A percentile compares a stretch with the other conserved stretches of the same genome.
Evolutionary conservation across 1,139 yeast species (phyloP).

Genomic region (Lodderomyces oxycetoniae): DNA sequence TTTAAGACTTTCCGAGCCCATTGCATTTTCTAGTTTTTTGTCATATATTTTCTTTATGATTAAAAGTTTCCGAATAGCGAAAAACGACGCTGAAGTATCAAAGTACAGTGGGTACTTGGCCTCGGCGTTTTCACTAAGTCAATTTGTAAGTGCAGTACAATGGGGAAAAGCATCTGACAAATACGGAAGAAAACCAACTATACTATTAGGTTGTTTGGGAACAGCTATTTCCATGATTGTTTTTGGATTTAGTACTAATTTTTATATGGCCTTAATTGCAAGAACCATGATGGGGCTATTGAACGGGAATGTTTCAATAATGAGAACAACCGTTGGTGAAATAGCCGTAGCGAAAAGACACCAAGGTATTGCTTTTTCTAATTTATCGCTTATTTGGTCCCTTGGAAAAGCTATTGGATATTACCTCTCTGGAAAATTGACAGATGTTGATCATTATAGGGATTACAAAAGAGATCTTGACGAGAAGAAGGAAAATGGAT

Average conservation of each 20-base stretch:
- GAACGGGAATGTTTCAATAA: slow-evolving; percentile 59
- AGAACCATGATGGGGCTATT: slow-evolving; percentile 51
- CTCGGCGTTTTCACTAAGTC: slow-evolving; percentile 51
- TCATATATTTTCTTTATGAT: slow-evolving; percentile 66
- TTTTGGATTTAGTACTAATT: slow-evolving; percentile 51
- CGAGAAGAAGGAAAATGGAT: background rate
- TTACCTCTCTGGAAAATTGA: slow-evolving; percentile 7
- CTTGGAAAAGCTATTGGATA: slow-evolving; percentile 32
- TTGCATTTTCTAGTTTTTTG: slow-evolving; percentile 58
- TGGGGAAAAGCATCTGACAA: slow-evolving; percentile 57
- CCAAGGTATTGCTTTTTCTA: slow-evolving; percentile 58
- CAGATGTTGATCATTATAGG: slow-evolving; percentile 10
- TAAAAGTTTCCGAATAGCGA: slow-evolving; percentile 49
- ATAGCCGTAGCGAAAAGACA: slow-evolving; percentile 51
- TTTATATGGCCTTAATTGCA: slow-evolving; percentile 48
- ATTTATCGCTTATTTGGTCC: slow-evolving; percentile 57
- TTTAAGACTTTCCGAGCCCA: slow-evolving; percentile 56
- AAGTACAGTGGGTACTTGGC: slow-evolving; percentile 57
- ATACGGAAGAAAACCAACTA: slow-evolving; percentile 54
- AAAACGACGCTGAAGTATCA: slow-evolving; percentile 48
- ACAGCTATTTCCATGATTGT: slow-evolving; percentile 43
- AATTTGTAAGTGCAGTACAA: slow-evolving; percentile 50
- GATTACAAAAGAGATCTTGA: slow-evolving; percentile 5
- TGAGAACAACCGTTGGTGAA: slow-evolving; percentile 60
- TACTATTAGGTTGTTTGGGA: slow-evolving; percentile 51